Base-by-base conservation (phyloP, 2,329 filamentous ascomycete species). In the Xylariaceae sp. region DNA sequence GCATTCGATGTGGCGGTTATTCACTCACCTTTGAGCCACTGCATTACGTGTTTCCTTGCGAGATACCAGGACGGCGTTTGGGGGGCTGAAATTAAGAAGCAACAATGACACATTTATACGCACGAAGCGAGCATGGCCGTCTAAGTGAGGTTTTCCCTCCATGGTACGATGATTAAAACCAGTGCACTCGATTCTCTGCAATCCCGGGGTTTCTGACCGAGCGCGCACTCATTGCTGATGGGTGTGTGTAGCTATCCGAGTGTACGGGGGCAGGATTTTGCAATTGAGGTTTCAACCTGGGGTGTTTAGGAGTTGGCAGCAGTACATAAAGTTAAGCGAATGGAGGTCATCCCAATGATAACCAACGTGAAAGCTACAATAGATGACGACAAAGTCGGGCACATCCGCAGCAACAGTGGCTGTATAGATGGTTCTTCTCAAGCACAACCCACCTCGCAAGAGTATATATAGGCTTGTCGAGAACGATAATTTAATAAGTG, bases 41-140 rank as follows among this genome's bases (percentile, higher is more conserved):
- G 70, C 68, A 71, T 71, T 68, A 68, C 68, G 69, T 72, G 30
- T 58, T 56, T 59, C 43, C 30, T 71, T 69, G 56, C 65, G 65
- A 73, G 72, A 76, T 75, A 76, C 73, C 73, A 75, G 67, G 69
- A 68, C 59, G 73, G 72, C 71, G 73, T 75, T 75, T 58, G 48
- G 62, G 65, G 60, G 50, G 52, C 50, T 55, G 52, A 49, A 11
- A 51, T 60, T 56, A 46, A 50, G 51, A 51, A 51, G 47, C 55
- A 59, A 58, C 52, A 52, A 39, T 56, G 47, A 57, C 42, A 61
- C 48, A 42, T 62, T 55, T 49, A 57, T 50, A 56, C 60, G 59
- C 57, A 61, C 57, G 60, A 58, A 62, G 49, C 57, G 57, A 53
- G 54, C 56, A 60, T 54, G 47, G 45, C 56, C 56, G 52, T 40